Conservation (phyloP, 192 early-diverging fungal species). For the Funneliformis mosseae region DNA sequence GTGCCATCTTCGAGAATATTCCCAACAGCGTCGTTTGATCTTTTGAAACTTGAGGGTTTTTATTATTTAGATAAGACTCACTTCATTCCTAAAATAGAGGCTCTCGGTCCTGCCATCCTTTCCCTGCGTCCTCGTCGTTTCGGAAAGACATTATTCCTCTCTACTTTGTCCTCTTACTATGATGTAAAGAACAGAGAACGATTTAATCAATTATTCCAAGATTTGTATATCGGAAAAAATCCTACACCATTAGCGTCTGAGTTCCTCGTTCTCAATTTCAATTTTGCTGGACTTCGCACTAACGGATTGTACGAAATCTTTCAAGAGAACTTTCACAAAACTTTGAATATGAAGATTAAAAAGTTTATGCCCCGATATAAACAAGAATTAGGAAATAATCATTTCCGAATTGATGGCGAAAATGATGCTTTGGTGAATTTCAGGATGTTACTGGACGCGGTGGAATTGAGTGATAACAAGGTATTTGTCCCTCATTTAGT, state of each 20-base stretch:
- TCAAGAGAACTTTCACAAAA: conserved; percentile 21
- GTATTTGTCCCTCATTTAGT: conserved; percentile 3
- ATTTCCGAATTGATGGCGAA: conserved; percentile 24
- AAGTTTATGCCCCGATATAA: conserved; percentile 24
- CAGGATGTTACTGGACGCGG: neutral
- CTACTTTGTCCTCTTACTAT: conserved; percentile 30
- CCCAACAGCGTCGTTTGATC: conserved; percentile 22
- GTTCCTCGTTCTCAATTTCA: conserved; percentile 24
- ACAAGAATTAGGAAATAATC: conserved; percentile 21
- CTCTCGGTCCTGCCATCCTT: conserved; percentile 27
- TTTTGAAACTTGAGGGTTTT: neutral
- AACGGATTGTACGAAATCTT: conserved; percentile 17
- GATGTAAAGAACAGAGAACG: conserved; percentile 22
- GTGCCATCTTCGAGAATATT: conserved; percentile 9
- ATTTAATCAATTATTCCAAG: conserved; percentile 25
- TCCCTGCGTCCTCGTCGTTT: conserved; percentile 26
- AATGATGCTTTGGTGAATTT: conserved; percentile 29
- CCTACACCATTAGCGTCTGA: conserved; percentile 21
- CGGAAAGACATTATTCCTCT: conserved; percentile 28
- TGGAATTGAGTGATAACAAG: neutral
- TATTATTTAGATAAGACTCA: conserved; percentile 33
- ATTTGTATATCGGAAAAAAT: conserved; percentile 27
- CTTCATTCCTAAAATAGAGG: conserved; percentile 30
- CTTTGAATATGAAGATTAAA: conserved; percentile 13
- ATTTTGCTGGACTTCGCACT: conserved; percentile 26